phyloP scores from a whole-genome alignment of 1,284 basidiomycete genomes.

The Ganoderma meredithae region DNA sequence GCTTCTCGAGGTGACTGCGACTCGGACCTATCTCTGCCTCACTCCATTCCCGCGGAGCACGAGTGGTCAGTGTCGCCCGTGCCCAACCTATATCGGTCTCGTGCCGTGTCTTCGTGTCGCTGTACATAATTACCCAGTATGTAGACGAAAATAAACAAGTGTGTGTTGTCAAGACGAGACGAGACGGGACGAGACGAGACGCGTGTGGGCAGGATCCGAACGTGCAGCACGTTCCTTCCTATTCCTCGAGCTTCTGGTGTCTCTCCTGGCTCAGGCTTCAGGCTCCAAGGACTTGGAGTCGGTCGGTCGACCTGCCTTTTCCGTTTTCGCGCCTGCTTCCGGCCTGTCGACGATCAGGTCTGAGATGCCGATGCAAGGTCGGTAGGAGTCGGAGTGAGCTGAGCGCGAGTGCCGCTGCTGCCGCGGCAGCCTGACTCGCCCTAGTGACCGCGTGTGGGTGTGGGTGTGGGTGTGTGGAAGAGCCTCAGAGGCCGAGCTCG shows the following conservation, averaged over 20 bases:
- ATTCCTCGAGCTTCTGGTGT: background rate
- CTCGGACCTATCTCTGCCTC: too few species aligned
- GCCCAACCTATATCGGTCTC: background rate
- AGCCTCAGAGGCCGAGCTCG: background rate
- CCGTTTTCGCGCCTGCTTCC: background rate
- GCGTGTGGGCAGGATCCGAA: too few species aligned
- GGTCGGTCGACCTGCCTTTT: too few species aligned
- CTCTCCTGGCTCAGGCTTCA: background rate
- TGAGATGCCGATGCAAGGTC: too few species aligned
- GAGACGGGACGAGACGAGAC: background rate
- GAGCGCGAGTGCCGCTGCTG: too few species aligned
- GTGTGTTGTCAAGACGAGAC: background rate
- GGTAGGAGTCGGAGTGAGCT: too few species aligned
- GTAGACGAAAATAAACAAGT: background rate
- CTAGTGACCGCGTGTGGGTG: too few species aligned
- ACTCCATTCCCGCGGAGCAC: background rate
- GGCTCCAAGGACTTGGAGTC: background rate
- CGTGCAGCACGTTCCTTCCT: too few species aligned
- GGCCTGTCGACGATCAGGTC: conserved; percentile 2
- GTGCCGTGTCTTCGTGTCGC: background rate
- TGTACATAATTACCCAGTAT: background rate
- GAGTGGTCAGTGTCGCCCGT: background rate
- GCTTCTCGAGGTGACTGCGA: too few species aligned
- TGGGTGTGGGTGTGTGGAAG: background rate
- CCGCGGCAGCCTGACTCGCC: too few species aligned